Evolutionary conservation across 805 yeast species (phyloP), one percentile per base, ranked within the genome.

Genomic region (Pichia membranifaciens): DNA sequence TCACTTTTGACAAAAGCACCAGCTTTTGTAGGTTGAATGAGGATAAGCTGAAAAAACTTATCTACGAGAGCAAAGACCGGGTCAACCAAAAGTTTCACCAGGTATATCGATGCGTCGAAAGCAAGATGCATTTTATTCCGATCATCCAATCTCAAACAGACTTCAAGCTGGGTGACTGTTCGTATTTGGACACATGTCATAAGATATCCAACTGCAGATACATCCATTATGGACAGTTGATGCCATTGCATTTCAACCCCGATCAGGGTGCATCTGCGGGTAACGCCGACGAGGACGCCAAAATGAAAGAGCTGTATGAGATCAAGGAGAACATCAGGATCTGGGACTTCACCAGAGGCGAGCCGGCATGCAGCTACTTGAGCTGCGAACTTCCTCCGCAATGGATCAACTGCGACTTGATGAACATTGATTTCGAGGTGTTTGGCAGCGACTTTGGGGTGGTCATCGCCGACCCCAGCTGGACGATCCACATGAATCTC

Each of bases 101-200:
- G 6, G 28, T 73, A 62, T 54, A 57, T 18, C 53, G 57, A 45
- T 67, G 71, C 49, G 41, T 67, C 17, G 62, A 56, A 38, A 54
- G 54, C 17, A 72, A 71, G 46, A 72, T 74, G 45, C 84, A 79
- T 59, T 77, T 70, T 54, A 67, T 78, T n/a, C 82, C 82, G 12
- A 66, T 76, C 28, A 64, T 77, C 28, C 78, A 76, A 50, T 47
- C 62, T 15, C 81, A 78, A 48, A 88, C 96, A 0, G 97, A 91
- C 57, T 46, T 67, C 2, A 66, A 73, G 16, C 62, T 87, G 7
- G 97, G 96, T 1, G 97, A 90, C 64, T 90, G 98, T 61, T 89
- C 96, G 9, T 90, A 90, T 60, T 72, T 90, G 50, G 97, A 90
- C 60, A 89, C 97, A 0, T 90, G 98, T 60, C 96, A 87, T 67